Evolutionary conservation across 2,329 filamentous ascomycete species (phyloP).

Genomic region (Ophiostoma triangulosporum): DNA sequence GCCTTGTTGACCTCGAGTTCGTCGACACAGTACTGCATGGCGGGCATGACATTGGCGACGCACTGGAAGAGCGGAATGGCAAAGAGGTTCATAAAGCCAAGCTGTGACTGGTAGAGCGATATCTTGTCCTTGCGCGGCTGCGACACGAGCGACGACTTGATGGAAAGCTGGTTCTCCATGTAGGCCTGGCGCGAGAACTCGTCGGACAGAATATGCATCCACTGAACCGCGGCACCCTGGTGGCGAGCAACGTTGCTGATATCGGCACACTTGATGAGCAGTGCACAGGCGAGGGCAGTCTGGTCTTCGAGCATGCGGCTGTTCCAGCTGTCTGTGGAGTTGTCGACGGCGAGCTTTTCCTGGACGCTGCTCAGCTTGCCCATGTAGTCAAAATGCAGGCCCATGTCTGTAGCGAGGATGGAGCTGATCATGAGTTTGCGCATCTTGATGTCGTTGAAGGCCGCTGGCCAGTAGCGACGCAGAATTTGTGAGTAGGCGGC

Average conservation of each 20-base stretch:
- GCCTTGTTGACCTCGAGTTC: constrained; percentile 67
- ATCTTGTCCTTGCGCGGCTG: constrained; percentile 71
- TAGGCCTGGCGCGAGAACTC: constrained; percentile 87
- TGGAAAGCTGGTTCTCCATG: constrained; percentile 80
- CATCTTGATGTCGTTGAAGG: constrained; percentile 67
- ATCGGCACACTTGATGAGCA: constrained; percentile 95
- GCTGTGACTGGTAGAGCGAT: constrained; percentile 75
- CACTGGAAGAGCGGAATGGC: constrained; percentile 84
- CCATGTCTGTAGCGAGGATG: constrained; percentile 97
- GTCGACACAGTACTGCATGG: constrained; percentile 69
- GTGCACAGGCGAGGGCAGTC: constrained; percentile 68
- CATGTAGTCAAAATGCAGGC: constrained; percentile 94
- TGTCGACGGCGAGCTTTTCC: constrained; percentile 56
- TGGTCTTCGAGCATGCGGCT: constrained; percentile 62
- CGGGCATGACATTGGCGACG: constrained; percentile 72
- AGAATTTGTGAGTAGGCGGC: constrained; percentile 94
- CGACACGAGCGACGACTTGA: constrained; percentile 76
- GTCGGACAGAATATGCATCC: constrained; percentile 89
- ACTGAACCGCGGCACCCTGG: constrained; percentile 68
- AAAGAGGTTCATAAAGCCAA: constrained; percentile 94
- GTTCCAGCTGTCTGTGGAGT: constrained; percentile 60
- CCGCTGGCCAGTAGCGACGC: constrained; percentile 76
- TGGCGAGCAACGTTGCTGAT: constrained; percentile 94
- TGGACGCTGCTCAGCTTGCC: constrained; percentile 70
- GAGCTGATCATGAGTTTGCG: constrained; percentile 89